Conservation (phyloP, 139 green algal species). For the Medakamo hakoo region DNA sequence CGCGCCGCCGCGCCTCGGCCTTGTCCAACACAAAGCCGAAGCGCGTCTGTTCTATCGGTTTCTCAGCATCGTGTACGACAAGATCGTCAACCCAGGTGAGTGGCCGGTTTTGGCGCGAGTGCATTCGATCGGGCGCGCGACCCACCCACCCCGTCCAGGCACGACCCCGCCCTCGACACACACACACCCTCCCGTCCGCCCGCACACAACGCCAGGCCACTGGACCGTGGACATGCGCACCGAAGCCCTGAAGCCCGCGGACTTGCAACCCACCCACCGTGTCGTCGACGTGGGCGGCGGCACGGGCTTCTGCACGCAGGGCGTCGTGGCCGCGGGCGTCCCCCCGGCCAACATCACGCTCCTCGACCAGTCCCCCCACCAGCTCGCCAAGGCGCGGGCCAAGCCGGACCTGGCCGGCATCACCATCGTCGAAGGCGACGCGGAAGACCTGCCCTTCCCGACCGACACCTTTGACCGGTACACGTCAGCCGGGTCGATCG, state of each 20-base stretch:
- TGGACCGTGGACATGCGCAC: constrained; percentile 89
- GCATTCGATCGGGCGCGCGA: background rate
- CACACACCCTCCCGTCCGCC: no score
- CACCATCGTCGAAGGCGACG: constrained; percentile 81
- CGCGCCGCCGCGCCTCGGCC: constrained; percentile 7
- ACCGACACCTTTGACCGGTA: constrained; percentile 84
- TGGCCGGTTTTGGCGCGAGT: background rate
- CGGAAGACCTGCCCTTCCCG: constrained; percentile 79
- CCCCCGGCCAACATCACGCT: constrained; percentile 68
- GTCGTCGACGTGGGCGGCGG: constrained; percentile 86
- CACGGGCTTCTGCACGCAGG: constrained; percentile 85
- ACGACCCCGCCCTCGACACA: no score
- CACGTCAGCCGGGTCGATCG: constrained; percentile 75
- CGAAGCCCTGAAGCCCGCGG: constrained; percentile 62
- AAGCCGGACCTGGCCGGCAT: constrained; percentile 74
- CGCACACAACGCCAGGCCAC: no score
- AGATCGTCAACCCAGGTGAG: constrained; percentile 57
- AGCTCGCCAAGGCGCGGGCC: constrained; percentile 72
- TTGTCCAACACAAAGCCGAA: constrained; percentile 89
- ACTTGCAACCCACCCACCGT: constrained; percentile 52
- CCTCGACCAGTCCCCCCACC: constrained; percentile 85
- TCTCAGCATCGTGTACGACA: constrained; percentile 75
- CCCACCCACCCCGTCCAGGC: constrained; percentile 3
- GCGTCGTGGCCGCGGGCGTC: constrained; percentile 56
- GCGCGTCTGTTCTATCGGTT: constrained; percentile 70